A percentile compares a stretch with the other conserved stretches of the same genome.
These are phyloP conservation scores for Dissophora ornata DNA, from an alignment of 192 early-diverging fungal genomes.

Conservation along the genomic window DNA sequence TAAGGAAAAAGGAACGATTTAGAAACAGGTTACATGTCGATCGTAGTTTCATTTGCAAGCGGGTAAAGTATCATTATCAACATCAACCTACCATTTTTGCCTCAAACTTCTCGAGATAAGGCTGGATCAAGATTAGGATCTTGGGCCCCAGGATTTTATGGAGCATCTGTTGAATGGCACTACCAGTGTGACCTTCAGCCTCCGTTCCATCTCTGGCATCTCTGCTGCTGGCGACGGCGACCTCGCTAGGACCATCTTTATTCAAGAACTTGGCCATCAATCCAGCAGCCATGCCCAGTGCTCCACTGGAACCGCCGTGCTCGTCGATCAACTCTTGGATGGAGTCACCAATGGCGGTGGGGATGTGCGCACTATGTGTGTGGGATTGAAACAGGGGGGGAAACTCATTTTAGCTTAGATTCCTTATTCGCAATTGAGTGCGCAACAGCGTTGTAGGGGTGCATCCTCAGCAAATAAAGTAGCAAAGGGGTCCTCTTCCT, in stretches of 20 bases:
- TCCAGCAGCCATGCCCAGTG: conserved; percentile 36
- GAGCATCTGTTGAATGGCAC: conserved; percentile 23
- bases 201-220: conserved; percentile 10
- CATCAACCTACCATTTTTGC: conserved; percentile 48
- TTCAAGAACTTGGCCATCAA: conserved; percentile 30
- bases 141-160: conserved; percentile 45
- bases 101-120: conserved; percentile 42
- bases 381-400: neutral
- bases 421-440: neutral
- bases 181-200: conserved; percentile 15
- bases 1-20: too few relatives aligned
- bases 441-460: too few relatives aligned
- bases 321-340: conserved; percentile 49
- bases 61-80: too few relatives aligned
- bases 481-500: too few relatives aligned
- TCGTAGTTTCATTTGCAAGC: too few relatives aligned
- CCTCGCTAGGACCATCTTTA: conserved; percentile 20
- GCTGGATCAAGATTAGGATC: conserved; percentile 35
- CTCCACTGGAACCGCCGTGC: conserved; percentile 25
- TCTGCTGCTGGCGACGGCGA: conserved; percentile 11
- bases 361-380: conserved; percentile 31
- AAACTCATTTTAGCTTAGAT: neutral
- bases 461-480: too few relatives aligned
- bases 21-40: too few relatives aligned
- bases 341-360: conserved; percentile 20